phyloP scores from a whole-genome alignment of 331 rosid genomes.

The Acacia concinna region DNA sequence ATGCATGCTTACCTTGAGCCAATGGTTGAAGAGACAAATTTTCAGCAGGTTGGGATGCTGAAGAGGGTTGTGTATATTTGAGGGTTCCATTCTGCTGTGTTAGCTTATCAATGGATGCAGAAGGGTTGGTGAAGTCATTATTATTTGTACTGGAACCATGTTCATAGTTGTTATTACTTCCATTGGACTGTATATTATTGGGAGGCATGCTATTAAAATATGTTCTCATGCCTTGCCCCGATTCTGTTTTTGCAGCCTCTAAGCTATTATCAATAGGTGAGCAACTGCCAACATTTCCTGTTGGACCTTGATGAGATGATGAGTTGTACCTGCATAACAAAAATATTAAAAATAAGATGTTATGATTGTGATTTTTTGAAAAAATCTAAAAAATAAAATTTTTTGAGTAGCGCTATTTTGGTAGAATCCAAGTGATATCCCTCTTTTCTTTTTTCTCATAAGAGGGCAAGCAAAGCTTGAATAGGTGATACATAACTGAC shows the following conservation, averaged over 20 bases:
- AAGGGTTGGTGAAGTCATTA: constrained; percentile 25
- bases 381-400: neutral
- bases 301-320: constrained; percentile 28
- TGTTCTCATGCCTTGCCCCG: constrained; percentile 8
- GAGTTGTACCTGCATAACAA: constrained; percentile 31
- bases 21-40: constrained; percentile 14
- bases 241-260: constrained; percentile 33
- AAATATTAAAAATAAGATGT: neutral
- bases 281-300: constrained; percentile 29
- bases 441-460: too few relatives aligned
- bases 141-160: constrained; percentile 27
- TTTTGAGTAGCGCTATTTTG: neutral
- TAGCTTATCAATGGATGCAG: constrained; percentile 22
- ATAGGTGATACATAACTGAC: too few relatives aligned
- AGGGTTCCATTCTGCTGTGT: neutral
- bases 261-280: constrained; percentile 36
- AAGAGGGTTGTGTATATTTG: constrained; percentile 14
- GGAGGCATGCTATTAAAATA: constrained; percentile 25
- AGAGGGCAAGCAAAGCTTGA: too few relatives aligned
- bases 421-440: too few relatives aligned
- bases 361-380: neutral
- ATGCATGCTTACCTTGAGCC: constrained; percentile 22
- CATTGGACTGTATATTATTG: constrained; percentile 27
- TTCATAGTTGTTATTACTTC: constrained; percentile 33
- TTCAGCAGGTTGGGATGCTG: constrained; percentile 30